Base-by-base conservation (phyloP, 768 basidiomycete species). In the Mycena leptocephala region DNA sequence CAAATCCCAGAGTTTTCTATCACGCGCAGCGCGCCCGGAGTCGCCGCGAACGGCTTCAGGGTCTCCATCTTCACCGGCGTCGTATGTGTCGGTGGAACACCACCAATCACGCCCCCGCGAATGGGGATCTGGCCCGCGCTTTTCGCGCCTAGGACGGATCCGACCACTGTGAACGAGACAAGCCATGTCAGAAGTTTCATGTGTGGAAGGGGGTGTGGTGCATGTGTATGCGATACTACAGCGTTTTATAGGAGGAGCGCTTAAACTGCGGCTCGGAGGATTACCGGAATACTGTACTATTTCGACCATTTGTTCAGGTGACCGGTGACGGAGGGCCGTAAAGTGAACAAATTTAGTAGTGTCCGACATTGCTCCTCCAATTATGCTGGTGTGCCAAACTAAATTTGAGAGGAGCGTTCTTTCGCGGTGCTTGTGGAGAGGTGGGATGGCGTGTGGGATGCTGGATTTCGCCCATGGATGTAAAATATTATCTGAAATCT, bases 71-170 rank as follows among this genome's bases (percentile, higher is more conserved):
- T n/a, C n/a, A n/a, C n/a, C n/a, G n/a, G n/a, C n/a, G n/a, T n/a
- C n/a, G n/a, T n/a, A n/a, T n/a, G n/a, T n/a, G n/a, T n/a, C n/a
- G n/a, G n/a, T n/a, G n/a, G n/a, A n/a, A n/a, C n/a, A n/a, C n/a
- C n/a, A n/a, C n/a, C 75, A 83, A 81, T 68, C 76, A 63, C 10
- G 73, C 77, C 66, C 84, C 87, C 39, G 76, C 80, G 26, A 89
- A n/a, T n/a, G n/a, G n/a, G n/a, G n/a, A n/a, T n/a, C n/a, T n/a
- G n/a, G n/a, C n/a, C n/a, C n/a, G n/a, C n/a, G n/a, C n/a, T n/a
- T n/a, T n/a, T n/a, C n/a, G n/a, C n/a, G n/a, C n/a, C n/a, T n/a
- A 39, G 37, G 37, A 39, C 37, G 43, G n/a, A 55, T 55, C 53
- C 53, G 53, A 55, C 53, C 28, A 55, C 53, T 55, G 53, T 26